Evolutionary conservation across 2,329 filamentous ascomycete genomes (phyloP), one percentile per base, ranked within the genome.

Genomic region (Fusarium circinatum): DNA sequence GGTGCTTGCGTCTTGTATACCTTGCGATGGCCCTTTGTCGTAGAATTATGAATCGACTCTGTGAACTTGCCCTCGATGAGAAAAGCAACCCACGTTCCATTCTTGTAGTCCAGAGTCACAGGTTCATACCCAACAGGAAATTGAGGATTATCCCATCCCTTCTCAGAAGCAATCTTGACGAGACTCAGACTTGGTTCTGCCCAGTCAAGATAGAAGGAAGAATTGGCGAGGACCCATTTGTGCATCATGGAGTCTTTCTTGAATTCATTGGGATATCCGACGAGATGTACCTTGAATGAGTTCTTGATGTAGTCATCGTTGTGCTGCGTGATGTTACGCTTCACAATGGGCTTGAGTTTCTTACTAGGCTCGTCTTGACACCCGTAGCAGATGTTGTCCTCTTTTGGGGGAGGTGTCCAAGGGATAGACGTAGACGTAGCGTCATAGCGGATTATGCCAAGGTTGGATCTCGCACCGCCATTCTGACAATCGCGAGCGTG

Each of bases 1-100:
- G 58, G 58, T 18, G 58, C 58, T 22, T 61, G 58, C 7, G 48
- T 61, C 55, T 62, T 62, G 8, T 62, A 62, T 9, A 62, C 32
- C 41, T 62, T 62, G 6, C 28, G 39, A 47, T 62, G 51, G 0
- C 60, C 60, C 32, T 55, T 56, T 36, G 54, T 58, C 3, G 55
- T 57, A 4, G 28, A 45, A 14, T 62, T 47, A 11, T 62, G 30
- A 44, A 62, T 38, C 12, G 60, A 62, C 24, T 62, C 60, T 1
- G 39, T 45, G 18, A 62, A 62, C 18, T 62, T 62, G 6, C 60
- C 60, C 42, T 62, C 60, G 2, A 62, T 58, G 14, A 62, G 39
- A 26, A 34, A 62, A n/a, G 22, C 32, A 44, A 9, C 51, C 60
- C 60, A 62, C 9, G 38, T 62, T 13, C 60, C 51, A 9, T 62